Percentiles rank a stretch among this genome's conserved stretches.
Conservation (phyloP, 768 basidiomycete species). For the Dictyophora rubrovolvata region DNA sequence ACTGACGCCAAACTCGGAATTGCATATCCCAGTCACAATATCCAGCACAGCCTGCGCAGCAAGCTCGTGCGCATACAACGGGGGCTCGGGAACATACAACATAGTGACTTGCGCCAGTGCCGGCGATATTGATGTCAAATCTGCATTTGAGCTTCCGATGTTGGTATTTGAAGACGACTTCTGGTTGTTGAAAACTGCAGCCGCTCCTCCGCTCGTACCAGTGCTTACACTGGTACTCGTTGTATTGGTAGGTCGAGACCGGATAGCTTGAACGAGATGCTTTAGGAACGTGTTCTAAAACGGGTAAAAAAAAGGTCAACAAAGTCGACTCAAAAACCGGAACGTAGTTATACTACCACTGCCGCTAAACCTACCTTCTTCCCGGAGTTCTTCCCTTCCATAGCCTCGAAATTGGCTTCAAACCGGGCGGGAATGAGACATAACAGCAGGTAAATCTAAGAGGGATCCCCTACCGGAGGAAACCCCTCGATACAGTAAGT, state of each 20-base stretch:
- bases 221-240: not conserved
- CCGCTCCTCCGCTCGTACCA: not conserved
- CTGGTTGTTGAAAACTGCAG: not conserved
- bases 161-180: not conserved
- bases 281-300: not conserved
- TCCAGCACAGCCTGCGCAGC: not conserved
- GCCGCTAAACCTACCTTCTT: constrained; percentile 1
- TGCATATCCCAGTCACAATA: not conserved
- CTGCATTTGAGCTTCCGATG: not conserved
- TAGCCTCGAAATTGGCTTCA: not conserved
- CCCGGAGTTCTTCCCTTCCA: not conserved
- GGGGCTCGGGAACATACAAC: not conserved
- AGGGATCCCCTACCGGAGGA: too few relatives aligned
- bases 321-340: too few relatives aligned
- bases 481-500: too few relatives aligned
- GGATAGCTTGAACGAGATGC: not conserved
- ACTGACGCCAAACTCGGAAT: not conserved
- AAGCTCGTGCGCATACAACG: not conserved
- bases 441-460: too few relatives aligned
- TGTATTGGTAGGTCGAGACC: not conserved
- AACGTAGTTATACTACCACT: too few relatives aligned
- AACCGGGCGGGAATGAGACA: constrained; percentile 1
- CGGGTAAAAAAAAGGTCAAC: not conserved
- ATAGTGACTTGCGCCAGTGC: not conserved
- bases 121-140: not conserved